phyloP scores from a whole-genome alignment of 2,329 filamentous ascomycete species.

The Phyllosticta citribraziliensis region DNA sequence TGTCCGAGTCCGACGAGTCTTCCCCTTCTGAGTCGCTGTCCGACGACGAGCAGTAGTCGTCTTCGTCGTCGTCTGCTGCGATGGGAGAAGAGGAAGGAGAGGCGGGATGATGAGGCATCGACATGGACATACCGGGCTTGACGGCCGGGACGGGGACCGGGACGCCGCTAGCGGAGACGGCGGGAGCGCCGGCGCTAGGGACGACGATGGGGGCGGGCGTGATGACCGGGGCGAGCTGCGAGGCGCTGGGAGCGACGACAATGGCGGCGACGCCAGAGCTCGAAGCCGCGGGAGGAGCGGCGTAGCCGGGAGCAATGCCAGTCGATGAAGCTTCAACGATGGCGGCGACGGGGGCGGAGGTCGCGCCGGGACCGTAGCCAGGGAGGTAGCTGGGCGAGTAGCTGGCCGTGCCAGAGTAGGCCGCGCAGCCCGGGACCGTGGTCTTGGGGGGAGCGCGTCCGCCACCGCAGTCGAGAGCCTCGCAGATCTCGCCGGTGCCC shows the following conservation, averaged over 20 bases:
- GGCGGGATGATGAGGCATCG: background rate
- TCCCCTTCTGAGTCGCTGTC: slow-evolving; percentile 2
- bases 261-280: slow-evolving; percentile 4
- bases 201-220: slow-evolving; percentile 3
- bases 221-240: background rate
- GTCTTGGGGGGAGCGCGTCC: slow-evolving; percentile 56
- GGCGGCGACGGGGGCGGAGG: background rate
- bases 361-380: slow-evolving; percentile 17
- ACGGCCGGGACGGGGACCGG: background rate
- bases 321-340: background rate
- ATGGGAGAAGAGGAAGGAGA: background rate
- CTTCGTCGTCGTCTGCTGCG: background rate
- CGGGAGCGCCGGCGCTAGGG: slow-evolving; percentile 6
- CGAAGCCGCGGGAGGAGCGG: background rate
- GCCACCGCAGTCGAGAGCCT: slow-evolving; percentile 56
- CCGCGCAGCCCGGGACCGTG: slow-evolving; percentile 50
- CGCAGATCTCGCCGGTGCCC: slow-evolving; percentile 55
- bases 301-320: background rate
- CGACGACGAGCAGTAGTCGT: background rate
- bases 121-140: background rate
- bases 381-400: slow-evolving; percentile 44
- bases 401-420: slow-evolving; percentile 46
- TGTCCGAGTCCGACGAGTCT: background rate
- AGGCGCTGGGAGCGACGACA: background rate
- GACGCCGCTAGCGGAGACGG: background rate